Evolutionary conservation across 441 rosid species (phyloP).

Genomic region (Jatropha multifida): DNA sequence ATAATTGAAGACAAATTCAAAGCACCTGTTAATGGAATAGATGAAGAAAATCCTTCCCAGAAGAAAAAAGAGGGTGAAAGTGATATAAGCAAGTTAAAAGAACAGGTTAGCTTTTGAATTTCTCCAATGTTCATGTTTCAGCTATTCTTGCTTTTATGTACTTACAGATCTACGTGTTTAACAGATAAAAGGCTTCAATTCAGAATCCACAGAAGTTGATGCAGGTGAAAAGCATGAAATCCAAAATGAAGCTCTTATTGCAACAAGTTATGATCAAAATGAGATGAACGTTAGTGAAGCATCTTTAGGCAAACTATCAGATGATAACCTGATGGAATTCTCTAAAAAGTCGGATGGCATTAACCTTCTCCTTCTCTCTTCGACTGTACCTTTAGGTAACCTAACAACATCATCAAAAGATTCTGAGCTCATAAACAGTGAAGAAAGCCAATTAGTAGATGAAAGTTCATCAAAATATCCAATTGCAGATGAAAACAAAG

Average conservation of each 20-base stretch:
- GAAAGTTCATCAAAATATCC: slow-evolving; percentile 19
- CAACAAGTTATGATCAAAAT: slow-evolving; percentile 19
- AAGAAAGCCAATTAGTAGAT: slow-evolving; percentile 26
- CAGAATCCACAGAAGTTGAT: slow-evolving; percentile 15
- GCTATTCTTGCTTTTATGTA: slow-evolving; percentile 1
- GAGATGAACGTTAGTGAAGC: slow-evolving; percentile 8
- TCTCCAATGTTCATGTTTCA: background rate
- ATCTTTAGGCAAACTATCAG: slow-evolving; percentile 14
- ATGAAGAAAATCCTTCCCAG: slow-evolving; percentile 11
- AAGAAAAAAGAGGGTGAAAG: slow-evolving; percentile 28
- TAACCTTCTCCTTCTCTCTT: no score
- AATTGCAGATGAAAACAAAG: slow-evolving; percentile 19
- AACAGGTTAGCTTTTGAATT: slow-evolving; percentile 30
- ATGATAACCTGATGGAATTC: slow-evolving; percentile 23
- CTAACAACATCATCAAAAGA: slow-evolving; percentile 14
- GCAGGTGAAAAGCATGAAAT: slow-evolving; percentile 15
- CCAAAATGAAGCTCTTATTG: slow-evolving; percentile 22
- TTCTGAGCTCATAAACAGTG: slow-evolving; percentile 10
- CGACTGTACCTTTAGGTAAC: no score
- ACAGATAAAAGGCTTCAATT: slow-evolving; percentile 31
- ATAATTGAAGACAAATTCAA: slow-evolving; percentile 17
- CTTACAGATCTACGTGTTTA: background rate
- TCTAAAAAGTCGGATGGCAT: background rate
- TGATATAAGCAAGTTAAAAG: slow-evolving; percentile 13
- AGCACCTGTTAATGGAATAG: slow-evolving; percentile 12